Percentiles rank a stretch among this genome's conserved stretches.
These are phyloP conservation scores for Aspergillus felis DNA, from an alignment of 2,329 filamentous ascomycete genomes.

Conservation along the genomic window DNA sequence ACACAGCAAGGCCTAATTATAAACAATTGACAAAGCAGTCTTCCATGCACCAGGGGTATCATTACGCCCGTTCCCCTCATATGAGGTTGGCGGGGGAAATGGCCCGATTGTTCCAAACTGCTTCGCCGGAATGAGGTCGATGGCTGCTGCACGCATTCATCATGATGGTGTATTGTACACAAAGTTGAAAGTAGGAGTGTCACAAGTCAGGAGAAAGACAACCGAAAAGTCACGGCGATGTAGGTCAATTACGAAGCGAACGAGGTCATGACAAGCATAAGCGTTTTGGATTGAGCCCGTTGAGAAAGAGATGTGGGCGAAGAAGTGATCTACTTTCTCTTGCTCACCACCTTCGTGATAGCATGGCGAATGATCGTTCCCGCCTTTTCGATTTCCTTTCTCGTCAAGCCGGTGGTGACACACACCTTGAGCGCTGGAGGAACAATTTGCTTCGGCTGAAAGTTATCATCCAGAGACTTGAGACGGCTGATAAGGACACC, in stretches of 20 bases:
- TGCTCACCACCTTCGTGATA: constrained; percentile 82
- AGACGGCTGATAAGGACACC: constrained; percentile 84
- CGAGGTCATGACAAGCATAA: constrained; percentile 21
- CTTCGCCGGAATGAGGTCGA: background rate
- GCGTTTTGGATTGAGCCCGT: constrained; percentile 14
- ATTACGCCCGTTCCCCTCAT: background rate
- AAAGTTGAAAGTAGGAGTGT: constrained; percentile 1
- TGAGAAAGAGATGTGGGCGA: constrained; percentile 4
- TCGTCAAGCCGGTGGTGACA: constrained; percentile 78
- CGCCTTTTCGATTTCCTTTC: constrained; percentile 94
- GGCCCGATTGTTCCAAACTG: background rate
- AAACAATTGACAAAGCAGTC: background rate
- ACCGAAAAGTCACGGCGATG: constrained; percentile 14
- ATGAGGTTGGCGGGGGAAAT: background rate
- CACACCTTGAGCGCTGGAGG: constrained; percentile 88
- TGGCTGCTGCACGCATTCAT: background rate
- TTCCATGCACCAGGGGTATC: background rate
- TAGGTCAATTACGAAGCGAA: constrained; percentile 11
- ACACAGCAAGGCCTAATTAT: background rate
- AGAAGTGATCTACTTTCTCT: constrained; percentile 40
- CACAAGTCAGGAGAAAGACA: constrained; percentile 18
- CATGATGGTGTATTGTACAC: background rate
- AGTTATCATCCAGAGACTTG: constrained; percentile 69
- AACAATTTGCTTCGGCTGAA: constrained; percentile 62
- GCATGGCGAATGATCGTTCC: constrained; percentile 84